Conservation (phyloP, 139 green algal genomes). For the Micractinium sp. region DNA sequence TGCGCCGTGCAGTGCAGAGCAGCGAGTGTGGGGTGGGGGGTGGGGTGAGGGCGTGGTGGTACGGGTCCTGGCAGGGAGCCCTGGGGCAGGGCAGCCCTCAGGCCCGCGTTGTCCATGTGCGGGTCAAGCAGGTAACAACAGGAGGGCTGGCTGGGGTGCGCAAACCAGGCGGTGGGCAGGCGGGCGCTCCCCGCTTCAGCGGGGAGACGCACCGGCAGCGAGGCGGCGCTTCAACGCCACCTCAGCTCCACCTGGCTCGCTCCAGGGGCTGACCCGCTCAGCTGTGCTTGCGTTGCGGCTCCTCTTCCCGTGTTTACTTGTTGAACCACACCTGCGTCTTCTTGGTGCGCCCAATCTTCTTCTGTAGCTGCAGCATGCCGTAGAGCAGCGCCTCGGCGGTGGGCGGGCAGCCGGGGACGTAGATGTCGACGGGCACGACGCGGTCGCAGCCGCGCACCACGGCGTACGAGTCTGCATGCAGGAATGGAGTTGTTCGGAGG, state of each 20-base stretch:
- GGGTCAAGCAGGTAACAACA: neutral
- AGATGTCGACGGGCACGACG: constrained; percentile 98
- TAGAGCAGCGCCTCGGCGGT: constrained; percentile 97
- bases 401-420: constrained; percentile 90
- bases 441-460: constrained; percentile 96
- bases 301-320: constrained; percentile 34
- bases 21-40: neutral
- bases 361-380: constrained; percentile 93
- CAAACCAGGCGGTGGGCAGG: too few relatives aligned
- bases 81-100: neutral
- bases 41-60: too few relatives aligned
- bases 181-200: too few relatives aligned
- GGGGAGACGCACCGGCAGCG: neutral
- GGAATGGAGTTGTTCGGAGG: too few relatives aligned
- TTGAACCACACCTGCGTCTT: constrained; percentile 61
- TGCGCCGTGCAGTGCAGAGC: neutral
- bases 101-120: neutral
- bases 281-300: neutral
- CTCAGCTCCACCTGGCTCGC: neutral
- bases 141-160: neutral
- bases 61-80: too few relatives aligned
- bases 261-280: neutral
- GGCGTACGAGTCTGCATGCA: constrained; percentile 79
- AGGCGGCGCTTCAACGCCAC: neutral
- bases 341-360: constrained; percentile 72